These are phyloP conservation scores for Phyllostachys edulis DNA, from an alignment of 176 grass and related monocot genomes.

Conservation along the genomic window DNA sequence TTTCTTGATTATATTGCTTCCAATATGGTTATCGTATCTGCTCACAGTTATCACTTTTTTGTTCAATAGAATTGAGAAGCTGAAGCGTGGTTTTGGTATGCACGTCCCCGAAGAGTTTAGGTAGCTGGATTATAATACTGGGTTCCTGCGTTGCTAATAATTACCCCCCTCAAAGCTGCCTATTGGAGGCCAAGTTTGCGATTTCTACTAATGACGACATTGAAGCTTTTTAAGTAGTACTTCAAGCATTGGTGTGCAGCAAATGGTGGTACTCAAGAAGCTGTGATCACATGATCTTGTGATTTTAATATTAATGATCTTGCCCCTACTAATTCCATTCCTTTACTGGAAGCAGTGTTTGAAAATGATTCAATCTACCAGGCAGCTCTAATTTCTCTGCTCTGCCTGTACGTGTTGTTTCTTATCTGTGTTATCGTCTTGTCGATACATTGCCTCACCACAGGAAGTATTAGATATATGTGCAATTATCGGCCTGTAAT, in stretches of 20 bases:
- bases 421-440: slow-evolving; percentile 13
- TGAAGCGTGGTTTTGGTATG: slow-evolving; percentile 95
- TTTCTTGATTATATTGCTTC: not conserved
- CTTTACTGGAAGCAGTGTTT: slow-evolving; percentile 31
- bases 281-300: slow-evolving; percentile 5
- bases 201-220: slow-evolving; percentile 7
- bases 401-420: slow-evolving; percentile 32
- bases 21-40: not conserved
- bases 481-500: slow-evolving; percentile 49
- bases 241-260: slow-evolving; percentile 6
- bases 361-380: slow-evolving; percentile 5
- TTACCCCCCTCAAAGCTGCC: slow-evolving; percentile 20
- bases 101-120: slow-evolving; percentile 66
- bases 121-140: slow-evolving; percentile 37
- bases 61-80: slow-evolving; percentile 76
- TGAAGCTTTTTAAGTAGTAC: not conserved
- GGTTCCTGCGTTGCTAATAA: slow-evolving; percentile 27
- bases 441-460: slow-evolving; percentile 20
- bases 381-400: slow-evolving; percentile 29
- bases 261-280: slow-evolving; percentile 13
- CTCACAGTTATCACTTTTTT: slow-evolving; percentile 34
- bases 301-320: slow-evolving; percentile 34
- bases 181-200: slow-evolving; percentile 10
- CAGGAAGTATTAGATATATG: slow-evolving; percentile 25
- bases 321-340: slow-evolving; percentile 38